Percentiles rank a stretch among this genome's conserved stretches.
phyloP scores from a whole-genome alignment of 768 basidiomycete species.

The Hygrocybe punicea region DNA sequence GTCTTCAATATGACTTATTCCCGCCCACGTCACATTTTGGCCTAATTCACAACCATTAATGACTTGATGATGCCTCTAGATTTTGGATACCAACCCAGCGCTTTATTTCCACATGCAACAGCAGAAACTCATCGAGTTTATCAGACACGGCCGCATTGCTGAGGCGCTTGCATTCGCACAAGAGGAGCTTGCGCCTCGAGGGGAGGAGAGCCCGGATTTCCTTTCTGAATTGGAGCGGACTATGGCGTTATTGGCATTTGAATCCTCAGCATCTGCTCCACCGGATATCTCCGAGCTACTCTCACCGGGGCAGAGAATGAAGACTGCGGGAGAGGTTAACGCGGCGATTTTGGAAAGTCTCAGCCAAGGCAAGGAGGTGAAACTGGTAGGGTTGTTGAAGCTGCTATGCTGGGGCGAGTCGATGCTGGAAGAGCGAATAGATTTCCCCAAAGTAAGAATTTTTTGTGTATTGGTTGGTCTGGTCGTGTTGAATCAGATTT shows the following conservation, averaged over 20 bases:
- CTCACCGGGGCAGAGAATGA: slow-evolving; percentile 82
- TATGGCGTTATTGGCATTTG: slow-evolving; percentile 89
- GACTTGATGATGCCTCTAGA: slow-evolving; percentile 50
- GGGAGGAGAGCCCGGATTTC: slow-evolving; percentile 93
- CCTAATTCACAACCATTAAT: slow-evolving; percentile 7
- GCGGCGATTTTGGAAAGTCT: slow-evolving; percentile 90
- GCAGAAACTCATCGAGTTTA: slow-evolving; percentile 91
- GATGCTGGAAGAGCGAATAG: slow-evolving; percentile 69
- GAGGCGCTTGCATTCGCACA: slow-evolving; percentile 91
- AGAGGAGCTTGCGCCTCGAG: slow-evolving; percentile 88
- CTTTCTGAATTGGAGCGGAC: slow-evolving; percentile 88
- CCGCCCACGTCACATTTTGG: slow-evolving; percentile 17
- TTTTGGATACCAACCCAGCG: slow-evolving; percentile 90
- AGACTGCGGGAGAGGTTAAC: slow-evolving; percentile 95
- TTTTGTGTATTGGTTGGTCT: slow-evolving; percentile 6
- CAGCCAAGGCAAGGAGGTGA: slow-evolving; percentile 90
- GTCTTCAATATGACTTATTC: slow-evolving; percentile 88
- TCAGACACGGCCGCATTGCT: slow-evolving; percentile 72
- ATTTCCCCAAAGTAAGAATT: slow-evolving; percentile 68
- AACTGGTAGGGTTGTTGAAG: slow-evolving; percentile 77
- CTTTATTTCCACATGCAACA: slow-evolving; percentile 96
- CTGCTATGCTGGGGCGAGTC: slow-evolving; percentile 87
- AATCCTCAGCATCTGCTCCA: slow-evolving; percentile 58
- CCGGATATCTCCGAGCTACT: slow-evolving; percentile 72
- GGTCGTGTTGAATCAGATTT: slow-evolving; percentile 20